A percentile compares a stretch with the other conserved stretches of the same genome.
Conservation (phyloP, 176 grass and related monocot species). For the Otatea glauca region DNA sequence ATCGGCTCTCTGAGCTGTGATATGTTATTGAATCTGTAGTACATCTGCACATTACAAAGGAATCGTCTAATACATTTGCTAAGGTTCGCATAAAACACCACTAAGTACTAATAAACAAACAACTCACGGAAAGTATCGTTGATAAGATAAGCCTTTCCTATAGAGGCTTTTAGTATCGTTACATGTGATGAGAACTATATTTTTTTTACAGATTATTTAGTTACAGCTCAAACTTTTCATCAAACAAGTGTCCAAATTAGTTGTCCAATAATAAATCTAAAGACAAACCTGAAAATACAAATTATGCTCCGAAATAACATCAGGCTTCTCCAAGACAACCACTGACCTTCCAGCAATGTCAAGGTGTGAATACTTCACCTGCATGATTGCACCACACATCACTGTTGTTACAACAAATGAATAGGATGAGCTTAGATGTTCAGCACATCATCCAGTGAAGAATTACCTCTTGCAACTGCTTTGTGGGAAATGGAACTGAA, state of each 20-base stretch:
- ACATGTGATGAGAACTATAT: background rate
- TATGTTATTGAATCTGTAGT: conserved; percentile 85
- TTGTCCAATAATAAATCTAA: background rate
- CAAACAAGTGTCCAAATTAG: background rate
- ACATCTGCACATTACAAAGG: conserved; percentile 68
- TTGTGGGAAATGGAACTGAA: conserved; percentile 75
- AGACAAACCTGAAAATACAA: conserved; percentile 83
- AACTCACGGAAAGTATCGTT: conserved; percentile 1
- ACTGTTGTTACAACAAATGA: conserved; percentile 42
- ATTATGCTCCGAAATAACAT: conserved; percentile 96
- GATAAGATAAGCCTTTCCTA: background rate
- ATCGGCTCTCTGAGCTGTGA: conserved; percentile 84
- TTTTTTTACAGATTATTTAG: background rate
- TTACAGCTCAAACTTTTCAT: background rate
- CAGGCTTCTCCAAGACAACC: conserved; percentile 78
- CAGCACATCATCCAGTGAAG: conserved; percentile 3
- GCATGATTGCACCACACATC: conserved; percentile 20
- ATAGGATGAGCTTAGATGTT: conserved; percentile 21
- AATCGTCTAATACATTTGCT: conserved; percentile 24
- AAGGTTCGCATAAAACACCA: conserved; percentile 21
- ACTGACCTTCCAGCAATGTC: conserved; percentile 92
- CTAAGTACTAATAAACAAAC: conserved; percentile 14
- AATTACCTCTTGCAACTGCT: conserved; percentile 76
- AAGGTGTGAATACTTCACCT: conserved; percentile 98
- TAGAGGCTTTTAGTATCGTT: conserved; percentile 19